Evolutionary conservation across 768 basidiomycete genomes (phyloP).

Genomic region (Mycena rosella): DNA sequence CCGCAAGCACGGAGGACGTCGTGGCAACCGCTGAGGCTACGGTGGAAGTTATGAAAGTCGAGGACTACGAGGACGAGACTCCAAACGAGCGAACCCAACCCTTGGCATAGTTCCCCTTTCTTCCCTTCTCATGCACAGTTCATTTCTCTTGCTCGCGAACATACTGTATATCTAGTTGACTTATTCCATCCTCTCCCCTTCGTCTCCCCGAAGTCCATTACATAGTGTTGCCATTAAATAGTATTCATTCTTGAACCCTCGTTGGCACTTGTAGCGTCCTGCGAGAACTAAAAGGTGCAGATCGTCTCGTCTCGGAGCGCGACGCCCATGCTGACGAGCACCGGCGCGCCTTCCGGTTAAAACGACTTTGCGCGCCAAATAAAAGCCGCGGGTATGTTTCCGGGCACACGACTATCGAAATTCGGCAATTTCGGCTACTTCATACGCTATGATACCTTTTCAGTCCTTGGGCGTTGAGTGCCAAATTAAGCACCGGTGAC

Average conservation of each 20-base stretch:
- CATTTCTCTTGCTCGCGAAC: slow-evolving; percentile 8
- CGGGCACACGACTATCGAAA: no score
- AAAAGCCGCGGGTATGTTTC: neutral
- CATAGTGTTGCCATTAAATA: neutral
- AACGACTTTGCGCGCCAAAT: no score
- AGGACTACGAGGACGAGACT: slow-evolving; percentile 18
- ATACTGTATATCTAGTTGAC: slow-evolving; percentile 24
- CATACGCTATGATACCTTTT: neutral
- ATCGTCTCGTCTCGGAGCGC: slow-evolving; percentile 24
- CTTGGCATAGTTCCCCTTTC: slow-evolving; percentile 16
- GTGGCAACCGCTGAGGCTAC: neutral
- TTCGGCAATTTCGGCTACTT: no score
- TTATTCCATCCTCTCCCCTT: slow-evolving; percentile 25
- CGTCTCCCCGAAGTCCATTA: no score
- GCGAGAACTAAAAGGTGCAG: slow-evolving; percentile 21
- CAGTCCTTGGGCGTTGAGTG: neutral
- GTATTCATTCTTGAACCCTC: no score
- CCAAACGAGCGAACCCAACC: slow-evolving; percentile 13
- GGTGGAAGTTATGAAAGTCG: neutral
- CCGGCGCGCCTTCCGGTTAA: no score
- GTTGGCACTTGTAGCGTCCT: no score
- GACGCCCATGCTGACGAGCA: slow-evolving; percentile 3
- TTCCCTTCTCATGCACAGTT: slow-evolving; percentile 2
- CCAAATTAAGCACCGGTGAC: neutral
- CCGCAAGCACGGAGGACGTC: slow-evolving; percentile 31